Evolutionary conservation across 495 filamentous ascomycete genomes (phyloP), one percentile per base, ranked within the genome.

Genomic region (Hypoxylon subgilvum): DNA sequence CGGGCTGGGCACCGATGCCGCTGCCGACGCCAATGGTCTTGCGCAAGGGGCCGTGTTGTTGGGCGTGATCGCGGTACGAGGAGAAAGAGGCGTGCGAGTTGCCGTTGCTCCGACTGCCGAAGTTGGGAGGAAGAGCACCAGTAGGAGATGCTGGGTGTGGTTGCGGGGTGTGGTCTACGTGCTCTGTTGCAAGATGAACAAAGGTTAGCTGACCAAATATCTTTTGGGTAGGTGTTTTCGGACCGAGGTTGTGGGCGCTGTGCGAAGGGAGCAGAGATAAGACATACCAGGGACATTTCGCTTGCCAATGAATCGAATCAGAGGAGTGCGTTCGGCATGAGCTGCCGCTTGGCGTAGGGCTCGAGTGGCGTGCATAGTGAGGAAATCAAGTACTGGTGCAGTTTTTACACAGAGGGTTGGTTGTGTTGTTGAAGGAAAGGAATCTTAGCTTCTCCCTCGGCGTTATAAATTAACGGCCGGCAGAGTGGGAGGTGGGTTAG

Each of bases 241-340:
- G 13, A 12, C 39, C 16, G 57, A 52, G 28, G 36, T 46, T 32
- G 21, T 27, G 40, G 34, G 23, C 39, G 6, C 45, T 49, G 17
- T 14, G 35, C 32, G 48, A 18, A 34, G n/a, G 35, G 28, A 17
- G 21, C 25, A 14, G 9, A 13, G 12, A 30, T 9, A 17, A 39
- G 22, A 81, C 88, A 42, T 81, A 96, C 93, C 74, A 63, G 92
- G 93, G 59, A 84, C 77, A 18, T 86, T 79, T 51, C 94, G 87
- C 80, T 91, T 94, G 69, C 94, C 94, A 38, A 97, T 61, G 78
- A 98, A 98, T 59, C 87, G 86, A 69, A 98, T 98, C 73, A 96
- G 76, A 45, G 91, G 91, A 32, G 83, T 88, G 57, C 90, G 87
- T 71, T 83, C 80, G 54, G 75, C 78, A 64, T 81, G 73, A 48